These are phyloP conservation scores for apple (Malus domestica) DNA, from an alignment of 306 rosid genomes.

Conservation along the genomic window DNA sequence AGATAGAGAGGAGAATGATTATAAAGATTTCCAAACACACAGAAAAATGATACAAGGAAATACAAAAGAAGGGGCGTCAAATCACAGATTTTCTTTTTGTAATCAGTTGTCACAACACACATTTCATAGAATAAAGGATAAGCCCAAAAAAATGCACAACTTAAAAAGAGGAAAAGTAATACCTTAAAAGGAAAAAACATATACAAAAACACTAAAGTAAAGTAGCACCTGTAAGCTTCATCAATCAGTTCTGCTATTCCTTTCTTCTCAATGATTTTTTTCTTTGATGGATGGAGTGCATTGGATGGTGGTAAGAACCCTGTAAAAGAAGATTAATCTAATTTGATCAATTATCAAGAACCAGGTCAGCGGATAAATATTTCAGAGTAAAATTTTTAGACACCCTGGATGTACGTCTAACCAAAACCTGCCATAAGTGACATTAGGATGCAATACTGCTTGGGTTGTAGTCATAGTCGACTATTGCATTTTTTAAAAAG, in stretches of 20 bases:
- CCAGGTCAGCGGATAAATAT: neutral
- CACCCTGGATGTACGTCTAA: neutral
- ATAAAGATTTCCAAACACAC: neutral
- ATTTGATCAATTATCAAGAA: neutral
- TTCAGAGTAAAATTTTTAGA: neutral
- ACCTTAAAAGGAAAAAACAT: neutral
- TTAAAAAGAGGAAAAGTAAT: neutral
- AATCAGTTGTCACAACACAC: neutral
- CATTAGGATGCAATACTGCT: neutral
- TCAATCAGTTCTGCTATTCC: neutral
- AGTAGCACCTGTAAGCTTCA: constrained; percentile 11
- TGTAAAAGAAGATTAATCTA: neutral
- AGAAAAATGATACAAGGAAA: neutral
- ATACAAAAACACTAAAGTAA: neutral
- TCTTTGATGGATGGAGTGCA: neutral
- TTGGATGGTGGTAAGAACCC: constrained; percentile 9
- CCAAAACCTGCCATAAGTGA: neutral
- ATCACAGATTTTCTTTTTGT: neutral
- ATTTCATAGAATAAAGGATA: neutral
- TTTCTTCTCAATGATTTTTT: constrained; percentile 9
- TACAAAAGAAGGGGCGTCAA: neutral
- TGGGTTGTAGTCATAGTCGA: constrained; percentile 2
- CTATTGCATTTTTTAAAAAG: neutral
- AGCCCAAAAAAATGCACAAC: neutral
- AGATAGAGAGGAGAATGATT: neutral